These are phyloP conservation scores for Saccharomyces hybrid DNA, from an alignment of 1,139 yeast species.

Conservation along the genomic window DNA sequence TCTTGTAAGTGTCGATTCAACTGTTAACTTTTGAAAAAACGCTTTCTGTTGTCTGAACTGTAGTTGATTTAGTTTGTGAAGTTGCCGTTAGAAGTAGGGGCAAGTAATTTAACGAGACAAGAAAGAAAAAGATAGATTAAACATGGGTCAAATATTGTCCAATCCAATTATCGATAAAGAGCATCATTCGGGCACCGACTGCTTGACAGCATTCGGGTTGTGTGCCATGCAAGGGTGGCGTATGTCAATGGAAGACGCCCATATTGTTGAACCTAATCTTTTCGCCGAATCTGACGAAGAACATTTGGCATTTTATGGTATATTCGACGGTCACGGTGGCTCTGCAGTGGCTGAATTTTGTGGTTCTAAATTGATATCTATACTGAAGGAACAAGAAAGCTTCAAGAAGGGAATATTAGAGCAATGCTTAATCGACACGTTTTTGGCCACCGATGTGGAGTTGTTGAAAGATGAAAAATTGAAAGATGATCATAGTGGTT, in stretches of 20 bases:
- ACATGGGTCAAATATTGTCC: slow-evolving; percentile 72
- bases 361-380: slow-evolving; percentile 67
- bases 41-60: not conserved
- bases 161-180: slow-evolving; percentile 65
- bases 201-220: slow-evolving; percentile 66
- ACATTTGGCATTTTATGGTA: slow-evolving; percentile 78
- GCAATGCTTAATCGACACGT: slow-evolving; percentile 75
- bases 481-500: slow-evolving; percentile 82
- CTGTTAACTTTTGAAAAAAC: slow-evolving; percentile 7
- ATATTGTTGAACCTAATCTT: slow-evolving; percentile 33
- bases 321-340: slow-evolving; percentile 98
- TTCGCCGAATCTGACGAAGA: slow-evolving; percentile 41
- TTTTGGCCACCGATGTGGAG: slow-evolving; percentile 77
- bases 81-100: not conserved
- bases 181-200: slow-evolving; percentile 64
- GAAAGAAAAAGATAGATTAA: not conserved
- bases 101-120: not conserved
- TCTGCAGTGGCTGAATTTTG: slow-evolving; percentile 82
- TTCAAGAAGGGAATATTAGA: slow-evolving; percentile 51
- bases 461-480: slow-evolving; percentile 54
- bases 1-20: not conserved
- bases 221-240: slow-evolving; percentile 99
- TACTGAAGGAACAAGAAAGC: slow-evolving; percentile 56
- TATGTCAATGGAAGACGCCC: slow-evolving; percentile 95
- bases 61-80: not conserved